Base-by-base conservation (phyloP, 202 grass and related monocot species). In the Musa balbisiana region DNA sequence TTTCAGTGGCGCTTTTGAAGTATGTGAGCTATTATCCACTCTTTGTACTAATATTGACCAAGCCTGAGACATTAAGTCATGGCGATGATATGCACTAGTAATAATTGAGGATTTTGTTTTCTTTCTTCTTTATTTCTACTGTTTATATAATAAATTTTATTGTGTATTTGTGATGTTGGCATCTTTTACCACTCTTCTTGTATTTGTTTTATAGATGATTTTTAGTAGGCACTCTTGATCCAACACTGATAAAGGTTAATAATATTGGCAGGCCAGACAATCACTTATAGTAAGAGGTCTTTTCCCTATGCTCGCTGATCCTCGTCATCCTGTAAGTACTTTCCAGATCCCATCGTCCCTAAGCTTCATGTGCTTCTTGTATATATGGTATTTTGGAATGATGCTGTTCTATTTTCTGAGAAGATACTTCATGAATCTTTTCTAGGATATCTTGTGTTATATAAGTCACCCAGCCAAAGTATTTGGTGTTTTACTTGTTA, bases 1-100 rank as follows among this genome's bases (percentile, higher is more conserved):
- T 76, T 99, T 99, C 73, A 99, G 83, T 17, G 96, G 96, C n/a
- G 96, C 89, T 17, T 99, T 99, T 88, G 96, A 99, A 79, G 95
- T 93, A 76, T 0, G 80, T 80, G 51, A 55, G 77, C 50, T 26
- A 21, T 8, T 21, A 75, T 74, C 72, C 21, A 52, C 71, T 23
- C 29, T 69, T 19, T 65, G 26, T 73, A 8, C 11, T 16, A 26
- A 62, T 81, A n/a, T 65, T 17, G 49, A 49, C 72, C 53, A 67
- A 26, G 11, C 11, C 16, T 69, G 27, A 10, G 66, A n/a, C 49
- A 49, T 69, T 50, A 49, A 24, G 14, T 15, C 8, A 69, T 15
- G 17, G 10, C 11, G 43, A 11, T 13, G 13, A 66, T 66, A 16
- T 15, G 19, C 25, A 66, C 10, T 27, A 3, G 21, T 2, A 19